Conservation (phyloP, 176 grass and related monocot genomes). For the Aechmea fasciata region DNA sequence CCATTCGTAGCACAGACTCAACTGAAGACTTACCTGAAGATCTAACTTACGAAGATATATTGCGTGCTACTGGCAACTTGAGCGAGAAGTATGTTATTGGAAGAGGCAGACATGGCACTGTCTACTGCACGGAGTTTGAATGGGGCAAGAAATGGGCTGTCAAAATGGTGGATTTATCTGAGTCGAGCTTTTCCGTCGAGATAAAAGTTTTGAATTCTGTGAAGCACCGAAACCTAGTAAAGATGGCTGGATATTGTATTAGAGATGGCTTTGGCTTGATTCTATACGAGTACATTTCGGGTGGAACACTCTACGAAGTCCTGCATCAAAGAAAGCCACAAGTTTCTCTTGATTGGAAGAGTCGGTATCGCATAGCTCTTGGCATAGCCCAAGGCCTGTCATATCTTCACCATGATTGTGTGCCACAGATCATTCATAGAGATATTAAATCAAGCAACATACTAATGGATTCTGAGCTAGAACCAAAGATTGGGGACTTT, state of each 20-base stretch:
- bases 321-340: conserved; percentile 32
- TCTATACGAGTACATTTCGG: conserved; percentile 37
- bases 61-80: conserved; percentile 38
- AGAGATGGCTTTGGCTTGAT: conserved; percentile 34
- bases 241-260: conserved; percentile 58
- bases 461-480: conserved; percentile 42
- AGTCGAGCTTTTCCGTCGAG: conserved; percentile 37
- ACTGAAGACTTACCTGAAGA: conserved; percentile 37
- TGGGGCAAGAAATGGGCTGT: conserved; percentile 41
- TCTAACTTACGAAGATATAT: conserved; percentile 38
- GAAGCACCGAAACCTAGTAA: conserved; percentile 49
- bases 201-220: conserved; percentile 43
- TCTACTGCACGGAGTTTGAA: conserved; percentile 27
- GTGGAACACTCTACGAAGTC: conserved; percentile 32
- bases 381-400: conserved; percentile 35
- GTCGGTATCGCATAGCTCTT: conserved; percentile 28
- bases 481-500: conserved; percentile 52
- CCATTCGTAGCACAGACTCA: conserved; percentile 17
- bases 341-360: conserved; percentile 26
- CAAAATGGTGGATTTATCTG: conserved; percentile 36
- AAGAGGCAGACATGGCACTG: conserved; percentile 40
- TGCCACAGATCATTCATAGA: conserved; percentile 42
- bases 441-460: conserved; percentile 21
- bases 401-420: conserved; percentile 62
- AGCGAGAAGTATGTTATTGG: conserved; percentile 56